Conservation (phyloP, 768 basidiomycete genomes). For the Termitomyces sp. region DNA sequence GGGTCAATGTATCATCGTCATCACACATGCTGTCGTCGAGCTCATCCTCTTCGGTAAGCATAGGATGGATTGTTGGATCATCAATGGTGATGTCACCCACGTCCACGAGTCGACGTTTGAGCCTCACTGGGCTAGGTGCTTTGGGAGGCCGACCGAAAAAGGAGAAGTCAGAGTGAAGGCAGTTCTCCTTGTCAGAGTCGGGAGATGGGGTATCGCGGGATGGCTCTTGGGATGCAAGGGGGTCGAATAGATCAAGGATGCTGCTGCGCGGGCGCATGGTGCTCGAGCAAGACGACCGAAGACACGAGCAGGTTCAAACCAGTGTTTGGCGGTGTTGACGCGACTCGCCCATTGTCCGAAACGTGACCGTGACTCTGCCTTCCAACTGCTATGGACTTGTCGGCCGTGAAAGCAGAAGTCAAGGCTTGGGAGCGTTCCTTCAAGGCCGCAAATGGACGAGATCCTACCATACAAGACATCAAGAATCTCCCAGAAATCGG, state of each 20-base stretch:
- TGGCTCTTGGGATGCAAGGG: constrained; percentile 27
- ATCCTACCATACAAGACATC: constrained; percentile 71
- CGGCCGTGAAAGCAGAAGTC: constrained; percentile 60
- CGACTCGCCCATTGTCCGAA: constrained; percentile 16
- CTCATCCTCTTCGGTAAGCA: constrained; percentile 32
- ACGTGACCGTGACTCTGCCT: constrained; percentile 13
- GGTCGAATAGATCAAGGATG: constrained; percentile 50
- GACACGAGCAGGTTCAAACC: constrained; percentile 4
- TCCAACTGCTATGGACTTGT: constrained; percentile 36
- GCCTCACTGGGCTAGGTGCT: constrained; percentile 21
- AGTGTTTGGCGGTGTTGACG: constrained; percentile 41
- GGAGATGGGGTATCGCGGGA: constrained; percentile 24
- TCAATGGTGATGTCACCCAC: constrained; percentile 47
- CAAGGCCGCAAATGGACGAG: constrained; percentile 47
- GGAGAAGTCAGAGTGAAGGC: constrained; percentile 7
- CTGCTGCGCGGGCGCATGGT: constrained; percentile 40
- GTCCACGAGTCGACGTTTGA: constrained; percentile 43
- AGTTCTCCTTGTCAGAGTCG: constrained; percentile 49
- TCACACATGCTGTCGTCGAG: constrained; percentile 27
- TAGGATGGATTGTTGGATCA: constrained; percentile 27
- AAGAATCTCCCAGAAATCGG: constrained; percentile 59
- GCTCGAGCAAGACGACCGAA: constrained; percentile 21
- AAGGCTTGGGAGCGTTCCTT: constrained; percentile 79
- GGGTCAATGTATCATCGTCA: constrained; percentile 35
- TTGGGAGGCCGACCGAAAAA: constrained; percentile 34